Evolutionary conservation across 2,329 filamentous ascomycete genomes (phyloP), one percentile per base, ranked within the genome.

Genomic region (Emergomyces pasteurianus): DNA sequence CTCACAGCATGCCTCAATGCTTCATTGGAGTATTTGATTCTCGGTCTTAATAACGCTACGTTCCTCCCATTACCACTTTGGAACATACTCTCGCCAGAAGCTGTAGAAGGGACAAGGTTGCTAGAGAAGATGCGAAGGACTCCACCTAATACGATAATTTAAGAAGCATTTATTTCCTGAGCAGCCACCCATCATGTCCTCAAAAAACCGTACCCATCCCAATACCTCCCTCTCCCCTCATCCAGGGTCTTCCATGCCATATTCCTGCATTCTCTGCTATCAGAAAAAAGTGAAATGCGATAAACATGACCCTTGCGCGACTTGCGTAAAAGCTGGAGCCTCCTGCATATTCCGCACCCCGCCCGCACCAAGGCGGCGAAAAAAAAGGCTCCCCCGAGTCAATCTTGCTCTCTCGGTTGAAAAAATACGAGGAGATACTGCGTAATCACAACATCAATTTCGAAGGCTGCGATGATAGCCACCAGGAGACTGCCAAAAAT

Each of bases 241-340:
- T 46, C 36, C n/a, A 18, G 8, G 23, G 1, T 23, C 36, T 21
- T 28, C 26, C n/a, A 58, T 46, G 36, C 55, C 36, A 40, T 46
- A 62, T 40, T 62, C 82, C 43, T 92, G 89, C 68, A 80, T 89
- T 16, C 79, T 86, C 23, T 92, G 89, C 69, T 87, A 91, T 70
- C 86, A 88, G 70, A 83, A 87, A 63, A 90, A 90, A 71, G 81
- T 90, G 49, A 85, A 85, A 62, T 90, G 88, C 72, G 85, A 90
- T 72, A 87, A 86, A 73, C 83, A 81, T 66, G 85, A 85, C 72
- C 87, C 87, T 18, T 90, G 88, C 69, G 78, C 81, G 67, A 86
- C 87, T 72, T 90, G 87, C 69, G 76, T 84, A 69, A 86, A 82
- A 72, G 80, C 82, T 58, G 75, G 79, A 26, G 80, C 80, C 38